Base-by-base conservation (phyloP, 2,329 filamentous ascomycete genomes). In the Dissoconium aciculare region DNA sequence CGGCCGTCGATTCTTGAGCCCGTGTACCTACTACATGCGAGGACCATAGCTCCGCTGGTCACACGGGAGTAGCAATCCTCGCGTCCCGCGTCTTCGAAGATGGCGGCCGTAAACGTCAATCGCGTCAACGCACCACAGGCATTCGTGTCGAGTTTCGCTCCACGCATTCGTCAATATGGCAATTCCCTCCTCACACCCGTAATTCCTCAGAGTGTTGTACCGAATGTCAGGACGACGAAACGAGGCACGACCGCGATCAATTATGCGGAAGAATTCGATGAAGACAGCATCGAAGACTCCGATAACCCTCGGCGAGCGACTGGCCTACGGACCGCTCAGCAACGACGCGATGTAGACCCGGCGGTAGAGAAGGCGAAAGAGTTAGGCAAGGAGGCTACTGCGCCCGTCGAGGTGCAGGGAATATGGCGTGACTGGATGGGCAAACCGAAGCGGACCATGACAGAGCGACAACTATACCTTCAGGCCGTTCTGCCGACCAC, bases 361-460 rank as follows among this genome's bases (percentile, higher is more conserved):
- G 66, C 66, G 35, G 65, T 71, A 36, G 67, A 70, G 44, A 69
- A 71, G 48, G 64, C 66, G 30, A 62, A 76, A 32, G 82, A 81
- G 55, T 64, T 87, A 38, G 83, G 82, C 41, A 91, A 89, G 58
- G 84, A 94, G 50, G 72, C 83, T 15, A 63, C 62, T 41, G 64
- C 66, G 43, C 87, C 87, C 1, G 78, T 94, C 11, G 71, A 87
- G 13, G 66, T 92, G 11, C 85, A 93, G 55, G 81, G 82, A 36
- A 80, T 94, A 47, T 94, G 83, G 74, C 71, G 87, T 50, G 85
- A 94, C 45, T 95, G 87, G 85, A 92, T 94, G 72, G 73, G 79
- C 37, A 84, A 87, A 57, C 63, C 62, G 8, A 64, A 63, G 45
- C 54, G 60, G 30, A 55, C 52, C 6, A 35, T 53, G 37, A 70